Evolutionary conservation across 768 basidiomycete species (phyloP).

Genomic region (Podaxis sp.): DNA sequence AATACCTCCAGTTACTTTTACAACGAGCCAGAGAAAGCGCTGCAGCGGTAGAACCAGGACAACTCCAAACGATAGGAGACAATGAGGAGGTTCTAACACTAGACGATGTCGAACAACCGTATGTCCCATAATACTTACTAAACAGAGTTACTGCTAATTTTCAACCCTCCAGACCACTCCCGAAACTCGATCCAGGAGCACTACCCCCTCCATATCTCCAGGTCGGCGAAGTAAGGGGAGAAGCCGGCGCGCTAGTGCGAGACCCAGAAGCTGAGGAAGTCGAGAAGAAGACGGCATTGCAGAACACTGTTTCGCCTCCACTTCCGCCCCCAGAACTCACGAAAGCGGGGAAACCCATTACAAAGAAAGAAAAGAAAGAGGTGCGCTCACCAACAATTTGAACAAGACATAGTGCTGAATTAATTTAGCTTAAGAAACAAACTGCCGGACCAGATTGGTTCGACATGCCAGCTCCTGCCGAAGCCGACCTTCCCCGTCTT

Average conservation of each 20-base stretch:
- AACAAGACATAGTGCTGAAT: not conserved
- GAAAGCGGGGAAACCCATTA: slow-evolving; percentile 64
- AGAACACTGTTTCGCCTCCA: slow-evolving; percentile 57
- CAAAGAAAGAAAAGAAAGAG: slow-evolving; percentile 71
- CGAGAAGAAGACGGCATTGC: slow-evolving; percentile 50
- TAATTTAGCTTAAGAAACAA: slow-evolving; percentile 56
- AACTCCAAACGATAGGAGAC: slow-evolving; percentile 21
- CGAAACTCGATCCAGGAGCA: slow-evolving; percentile 61
- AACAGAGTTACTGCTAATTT: slow-evolving; percentile 12
- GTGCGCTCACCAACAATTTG: slow-evolving; percentile 36
- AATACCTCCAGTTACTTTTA: slow-evolving; percentile 63
- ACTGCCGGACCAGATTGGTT: slow-evolving; percentile 87
- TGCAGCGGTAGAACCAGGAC: slow-evolving; percentile 30
- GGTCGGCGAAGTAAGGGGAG: slow-evolving; percentile 41
- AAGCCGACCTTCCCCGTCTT: slow-evolving; percentile 75
- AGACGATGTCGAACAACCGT: slow-evolving; percentile 37
- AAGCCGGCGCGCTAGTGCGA: slow-evolving; percentile 44
- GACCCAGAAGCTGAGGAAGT: slow-evolving; percentile 63
- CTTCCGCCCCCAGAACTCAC: slow-evolving; percentile 58
- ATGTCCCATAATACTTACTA: slow-evolving; percentile 14
- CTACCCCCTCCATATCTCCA: slow-evolving; percentile 68
- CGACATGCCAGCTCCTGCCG: slow-evolving; percentile 80
- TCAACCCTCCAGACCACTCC: slow-evolving; percentile 47
- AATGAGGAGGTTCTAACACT: slow-evolving; percentile 61
- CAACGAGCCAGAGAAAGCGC: slow-evolving; percentile 60